phyloP scores from a whole-genome alignment of 1,139 yeast genomes.

The Magnusiomyces suaveolens region DNA sequence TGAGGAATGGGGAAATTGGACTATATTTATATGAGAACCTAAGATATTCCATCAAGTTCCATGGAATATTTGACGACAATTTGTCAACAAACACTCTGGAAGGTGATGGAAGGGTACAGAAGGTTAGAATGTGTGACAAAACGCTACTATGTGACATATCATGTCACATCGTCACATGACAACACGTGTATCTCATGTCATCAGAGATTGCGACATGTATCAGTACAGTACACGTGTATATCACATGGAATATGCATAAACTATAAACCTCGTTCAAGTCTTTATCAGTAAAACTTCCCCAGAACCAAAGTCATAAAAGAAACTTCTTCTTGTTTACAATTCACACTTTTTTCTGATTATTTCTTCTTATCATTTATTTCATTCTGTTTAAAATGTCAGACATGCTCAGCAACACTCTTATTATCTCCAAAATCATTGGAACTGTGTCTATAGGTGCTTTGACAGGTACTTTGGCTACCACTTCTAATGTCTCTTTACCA shows the following conservation, averaged over 20 bases:
- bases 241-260: too few species aligned
- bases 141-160: neutral
- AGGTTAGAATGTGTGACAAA: neutral
- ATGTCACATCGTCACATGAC: neutral
- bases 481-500: slow-evolving; percentile 21
- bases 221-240: too few species aligned
- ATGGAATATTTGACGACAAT: neutral
- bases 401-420: slow-evolving; percentile 8
- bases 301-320: too few species aligned
- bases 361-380: neutral
- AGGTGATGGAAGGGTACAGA: neutral
- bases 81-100: neutral
- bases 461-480: slow-evolving; percentile 23
- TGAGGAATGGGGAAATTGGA: neutral
- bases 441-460: slow-evolving; percentile 26
- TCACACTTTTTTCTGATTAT: too few species aligned
- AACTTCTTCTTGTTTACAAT: neutral
- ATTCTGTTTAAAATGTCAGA: neutral
- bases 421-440: slow-evolving; percentile 25
- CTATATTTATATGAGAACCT: neutral
- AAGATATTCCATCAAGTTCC: neutral
- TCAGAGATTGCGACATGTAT: too few species aligned
- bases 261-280: too few species aligned
- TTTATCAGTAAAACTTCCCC: too few species aligned
- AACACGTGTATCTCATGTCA: neutral